Conservation (phyloP, 148 eudicot genomes). For the Nyssa sinensis region DNA sequence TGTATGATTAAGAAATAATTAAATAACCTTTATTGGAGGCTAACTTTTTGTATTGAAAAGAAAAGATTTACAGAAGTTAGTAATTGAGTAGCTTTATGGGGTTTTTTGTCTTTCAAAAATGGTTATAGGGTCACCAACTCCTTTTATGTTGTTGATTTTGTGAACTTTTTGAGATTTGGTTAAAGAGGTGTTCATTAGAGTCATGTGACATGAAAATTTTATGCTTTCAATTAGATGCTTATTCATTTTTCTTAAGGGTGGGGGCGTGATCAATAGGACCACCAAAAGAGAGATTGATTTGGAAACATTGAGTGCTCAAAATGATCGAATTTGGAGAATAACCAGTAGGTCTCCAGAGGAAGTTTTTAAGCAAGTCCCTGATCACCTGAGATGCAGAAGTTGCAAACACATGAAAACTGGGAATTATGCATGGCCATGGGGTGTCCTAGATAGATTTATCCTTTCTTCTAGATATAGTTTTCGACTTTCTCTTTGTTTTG, state of each 20-base stretch:
- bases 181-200: constrained; percentile 14
- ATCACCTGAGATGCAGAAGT: too few species aligned
- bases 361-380: too few species aligned
- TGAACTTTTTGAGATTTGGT: constrained; percentile 15
- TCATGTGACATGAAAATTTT: constrained; percentile 20
- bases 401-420: too few species aligned
- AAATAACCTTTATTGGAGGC: background rate
- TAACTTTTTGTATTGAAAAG: background rate
- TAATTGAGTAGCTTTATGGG: constrained; percentile 4
- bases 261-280: constrained; percentile 15
- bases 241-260: constrained; percentile 11
- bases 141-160: constrained; percentile 6
- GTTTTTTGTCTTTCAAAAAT: constrained; percentile 3
- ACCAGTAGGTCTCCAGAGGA: background rate
- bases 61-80: background rate
- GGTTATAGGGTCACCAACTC: constrained; percentile 4
- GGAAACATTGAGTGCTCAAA: too few species aligned
- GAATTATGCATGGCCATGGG: too few species aligned
- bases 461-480: too few species aligned
- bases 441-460: too few species aligned
- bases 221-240: constrained; percentile 3
- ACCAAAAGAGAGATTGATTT: background rate
- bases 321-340: too few species aligned
- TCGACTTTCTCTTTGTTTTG: too few species aligned
- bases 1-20: constrained; percentile 4